phyloP scores from a whole-genome alignment of 441 rosid genomes.

The Bocquillonia castaneifolia region DNA sequence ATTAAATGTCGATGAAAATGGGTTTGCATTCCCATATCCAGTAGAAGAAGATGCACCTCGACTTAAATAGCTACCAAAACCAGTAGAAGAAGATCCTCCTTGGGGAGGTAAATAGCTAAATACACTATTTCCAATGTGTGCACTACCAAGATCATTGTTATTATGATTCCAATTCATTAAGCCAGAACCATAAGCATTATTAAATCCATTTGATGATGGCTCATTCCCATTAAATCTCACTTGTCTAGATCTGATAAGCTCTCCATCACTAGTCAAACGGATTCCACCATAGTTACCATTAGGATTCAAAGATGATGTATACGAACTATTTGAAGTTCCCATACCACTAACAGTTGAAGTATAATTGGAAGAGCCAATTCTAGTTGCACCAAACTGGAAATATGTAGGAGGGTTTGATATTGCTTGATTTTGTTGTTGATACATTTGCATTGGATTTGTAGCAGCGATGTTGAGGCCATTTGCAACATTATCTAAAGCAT shows the following conservation, averaged over 20 bases:
- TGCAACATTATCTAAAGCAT: background rate
- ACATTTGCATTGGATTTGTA: constrained; percentile 19
- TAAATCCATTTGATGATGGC: background rate
- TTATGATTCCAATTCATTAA: constrained; percentile 13
- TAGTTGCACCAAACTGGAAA: background rate
- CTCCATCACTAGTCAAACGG: constrained; percentile 18
- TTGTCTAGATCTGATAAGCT: constrained; percentile 16
- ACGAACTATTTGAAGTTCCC: background rate
- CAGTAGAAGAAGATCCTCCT: constrained; percentile 13
- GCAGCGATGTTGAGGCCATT: constrained; percentile 16
- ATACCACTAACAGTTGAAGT: background rate
- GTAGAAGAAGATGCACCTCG: constrained; percentile 18
- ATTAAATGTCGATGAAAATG: constrained; percentile 14
- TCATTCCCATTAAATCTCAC: background rate
- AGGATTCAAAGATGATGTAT: constrained; percentile 3
- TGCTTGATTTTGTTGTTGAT: constrained; percentile 18
- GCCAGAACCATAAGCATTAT: constrained; percentile 1
- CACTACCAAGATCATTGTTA: constrained; percentile 2
- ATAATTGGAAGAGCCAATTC: constrained; percentile 5
- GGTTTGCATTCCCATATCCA: constrained; percentile 11
- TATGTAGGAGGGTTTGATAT: background rate
- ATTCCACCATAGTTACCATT: constrained; percentile 20
- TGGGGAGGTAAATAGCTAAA: constrained; percentile 2
- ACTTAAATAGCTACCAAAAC: background rate
- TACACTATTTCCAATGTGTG: background rate